Base-by-base conservation (phyloP, 768 basidiomycete genomes). In the Russula dissimulans region DNA sequence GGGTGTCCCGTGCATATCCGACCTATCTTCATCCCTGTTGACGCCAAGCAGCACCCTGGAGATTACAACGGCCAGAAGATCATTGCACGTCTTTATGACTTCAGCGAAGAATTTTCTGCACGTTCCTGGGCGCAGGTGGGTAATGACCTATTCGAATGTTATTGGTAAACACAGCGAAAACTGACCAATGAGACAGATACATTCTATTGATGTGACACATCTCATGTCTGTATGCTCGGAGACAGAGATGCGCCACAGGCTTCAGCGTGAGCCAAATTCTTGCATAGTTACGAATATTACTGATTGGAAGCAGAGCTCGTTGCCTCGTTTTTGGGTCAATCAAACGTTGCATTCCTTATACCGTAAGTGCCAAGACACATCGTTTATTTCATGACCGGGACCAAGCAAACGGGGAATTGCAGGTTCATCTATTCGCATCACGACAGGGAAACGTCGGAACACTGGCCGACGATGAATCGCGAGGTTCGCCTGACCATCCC, bases 351-450 rank as follows among this genome's bases (percentile, higher is more conserved):
- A 14, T 63, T 61, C 31, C 52, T 61, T 2, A 18, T 63, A 17
- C 62, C 62, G 62, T 63, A 36, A 61, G 62, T 54, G 43, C 15
- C 14, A 18, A 44, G n/a, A 18, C 15, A 26, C 4, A 4, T 14
- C 11, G 11, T 4, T 6, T 34, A 14, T 38, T 54, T 11, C 18
- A 18, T 34, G 12, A 14, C 32, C 18, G 5, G 31, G 17, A 12
- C 17, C 17, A 42, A 59, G 8, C 22, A 18, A 41, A 15, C 26
- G 22, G 29, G 2, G n/a, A 3, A 9, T 5, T n/a, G 29, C 48
- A 63, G 62, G 47, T 63, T 60, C 39, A 61, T 63, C 10, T 52
- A 54, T 48, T 61, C 62, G 36, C 62, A 63, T 50, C 59, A 63
- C 26, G 62, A 63, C 22, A 42, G 9, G 39, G 29, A 32, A 38